phyloP scores from a whole-genome alignment of 2,329 filamentous ascomycete genomes.

The Myriosclerotinia scirpicola region DNA sequence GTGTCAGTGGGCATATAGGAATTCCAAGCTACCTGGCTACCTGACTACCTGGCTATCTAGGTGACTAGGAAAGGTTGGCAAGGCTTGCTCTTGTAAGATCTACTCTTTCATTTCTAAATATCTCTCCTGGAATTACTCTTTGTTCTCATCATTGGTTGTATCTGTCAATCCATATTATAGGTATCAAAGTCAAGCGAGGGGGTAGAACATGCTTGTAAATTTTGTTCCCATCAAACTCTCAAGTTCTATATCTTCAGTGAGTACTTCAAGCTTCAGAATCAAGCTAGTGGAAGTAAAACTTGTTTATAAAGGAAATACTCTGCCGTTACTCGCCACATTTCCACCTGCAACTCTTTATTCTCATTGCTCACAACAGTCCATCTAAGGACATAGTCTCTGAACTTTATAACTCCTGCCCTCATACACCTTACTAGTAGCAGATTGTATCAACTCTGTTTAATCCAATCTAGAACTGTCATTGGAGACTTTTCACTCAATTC shows the following conservation, averaged over 20 bases:
- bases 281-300: no score
- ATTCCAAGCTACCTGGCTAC: no score
- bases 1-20: no score
- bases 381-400: no score
- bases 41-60: background rate
- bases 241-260: background rate
- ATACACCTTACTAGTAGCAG: no score
- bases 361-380: background rate
- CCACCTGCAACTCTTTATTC: background rate
- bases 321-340: background rate
- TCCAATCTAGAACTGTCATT: no score
- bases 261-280: background rate
- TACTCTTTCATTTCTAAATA: background rate
- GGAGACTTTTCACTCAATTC: no score
- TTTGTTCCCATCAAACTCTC: no score
- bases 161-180: background rate
- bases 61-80: background rate
- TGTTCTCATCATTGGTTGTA: background rate
- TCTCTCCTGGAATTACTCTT: background rate
- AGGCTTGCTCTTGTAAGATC: background rate
- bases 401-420: no score
- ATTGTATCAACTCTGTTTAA: background rate
- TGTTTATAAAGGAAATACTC: background rate
- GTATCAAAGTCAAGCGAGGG: background rate
- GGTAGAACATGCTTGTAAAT: background rate